Evolutionary conservation across 345 rosid species (phyloP), one percentile per base, ranked within the genome.

Genomic region (Leavenworthia alabamica): DNA sequence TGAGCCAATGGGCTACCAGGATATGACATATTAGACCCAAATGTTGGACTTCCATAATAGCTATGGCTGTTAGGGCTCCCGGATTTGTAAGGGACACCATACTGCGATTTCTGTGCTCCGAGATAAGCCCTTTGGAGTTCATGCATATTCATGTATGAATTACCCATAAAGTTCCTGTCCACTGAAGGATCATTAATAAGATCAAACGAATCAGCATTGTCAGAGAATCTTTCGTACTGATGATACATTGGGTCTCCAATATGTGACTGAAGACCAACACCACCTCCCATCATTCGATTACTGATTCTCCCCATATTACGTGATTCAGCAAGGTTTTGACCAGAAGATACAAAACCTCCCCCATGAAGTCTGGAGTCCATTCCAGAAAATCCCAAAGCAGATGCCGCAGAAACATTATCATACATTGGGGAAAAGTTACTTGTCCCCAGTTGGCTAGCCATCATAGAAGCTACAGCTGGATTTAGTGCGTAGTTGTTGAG

Each of bases 401-500:
- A 77, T 19, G 84, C 85, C 5, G 85, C 82, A 22, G 88, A 77
- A 71, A 76, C 83, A 83, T 86, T 85, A 42, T 84, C 95, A 76
- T 73, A 88, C 51, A 78, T 68, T 20, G 85, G 85, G 7, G 96
- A 84, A 43, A 74, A 64, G 75, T 66, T 85, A 54, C 78, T 77
- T 14, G 64, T 63, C 39, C 87, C 89, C 53, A 83, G 75, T 44
- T 91, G 98, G 76, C 71, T 68, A 39, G 82, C 80, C 80, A 86
- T 77, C 78, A 77, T 53, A 37, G 95, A 80, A 14, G 83, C 76
- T 52, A 83, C 41, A 33, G 80, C 79, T 4, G 91, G 91, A 73
- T 78, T 82, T 8, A 79, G 29, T 26, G 89, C 51, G 45, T 82
- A 86, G 20, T 83, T 83, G 55, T 75, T 67, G 26, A 77, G 54